Conservation (phyloP, 140 eudicot genomes). For the Erigeron philadelphicus region DNA sequence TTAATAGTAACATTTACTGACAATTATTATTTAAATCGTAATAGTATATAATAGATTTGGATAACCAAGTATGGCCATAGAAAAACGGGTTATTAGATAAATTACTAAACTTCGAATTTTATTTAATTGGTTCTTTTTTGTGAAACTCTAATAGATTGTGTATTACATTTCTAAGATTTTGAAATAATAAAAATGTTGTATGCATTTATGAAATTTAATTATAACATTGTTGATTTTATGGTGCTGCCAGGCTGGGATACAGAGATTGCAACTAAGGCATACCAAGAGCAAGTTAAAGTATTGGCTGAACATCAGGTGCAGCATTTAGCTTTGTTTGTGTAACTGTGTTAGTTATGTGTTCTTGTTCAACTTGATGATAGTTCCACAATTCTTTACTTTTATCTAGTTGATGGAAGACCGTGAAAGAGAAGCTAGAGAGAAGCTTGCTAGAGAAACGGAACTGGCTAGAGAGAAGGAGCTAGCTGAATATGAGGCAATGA, state of each 20-base stretch:
- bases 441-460: conserved; percentile 20
- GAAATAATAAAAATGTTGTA: background rate
- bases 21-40: background rate
- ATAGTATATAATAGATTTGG: background rate
- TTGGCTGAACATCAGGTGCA: conserved; percentile 87
- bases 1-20: background rate
- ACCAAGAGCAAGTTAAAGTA: conserved; percentile 87
- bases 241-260: conserved; percentile 82
- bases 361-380: background rate
- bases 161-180: background rate
- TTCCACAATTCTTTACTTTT: background rate
- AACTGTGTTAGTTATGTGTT: conserved; percentile 2
- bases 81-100: background rate
- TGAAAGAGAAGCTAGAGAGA: conserved; percentile 86
- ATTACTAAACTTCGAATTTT: background rate
- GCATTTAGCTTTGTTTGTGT: background rate
- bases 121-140: background rate
- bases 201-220: background rate
- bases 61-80: background rate
- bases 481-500: conserved; percentile 51
- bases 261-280: conserved; percentile 83
- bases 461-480: conserved; percentile 27
- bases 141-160: background rate
- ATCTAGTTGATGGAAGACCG: conserved; percentile 76
- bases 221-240: conserved; percentile 6